Percentiles rank a stretch among this genome's conserved stretches.
Evolutionary conservation across 164 flowering plant genomes (phyloP).

Genomic region (Kingdonia uniflora): DNA sequence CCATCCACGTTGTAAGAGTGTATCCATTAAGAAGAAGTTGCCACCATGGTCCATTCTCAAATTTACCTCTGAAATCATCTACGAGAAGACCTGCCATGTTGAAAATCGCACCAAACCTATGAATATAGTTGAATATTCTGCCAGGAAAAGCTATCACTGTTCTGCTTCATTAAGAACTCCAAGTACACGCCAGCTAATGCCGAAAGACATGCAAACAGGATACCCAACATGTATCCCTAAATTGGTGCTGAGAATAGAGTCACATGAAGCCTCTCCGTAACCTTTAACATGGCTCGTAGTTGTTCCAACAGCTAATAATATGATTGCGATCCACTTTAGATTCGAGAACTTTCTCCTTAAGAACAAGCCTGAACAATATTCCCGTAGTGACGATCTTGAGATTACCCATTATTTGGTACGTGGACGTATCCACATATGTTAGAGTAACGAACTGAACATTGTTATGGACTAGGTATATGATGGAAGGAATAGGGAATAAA

Average conservation of each 20-base stretch:
- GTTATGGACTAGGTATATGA: too few species aligned
- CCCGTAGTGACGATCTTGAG: constrained; percentile 93
- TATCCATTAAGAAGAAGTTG: constrained; percentile 84
- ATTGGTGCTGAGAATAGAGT: constrained; percentile 88
- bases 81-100: constrained; percentile 62
- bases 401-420: constrained; percentile 97
- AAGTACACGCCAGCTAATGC: constrained; percentile 96
- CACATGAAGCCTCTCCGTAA: constrained; percentile 87
- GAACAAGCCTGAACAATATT: constrained; percentile 90
- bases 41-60: constrained; percentile 96
- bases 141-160: constrained; percentile 91
- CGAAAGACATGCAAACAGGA: constrained; percentile 90
- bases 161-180: constrained; percentile 98
- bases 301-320: constrained; percentile 88
- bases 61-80: constrained; percentile 81
- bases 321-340: constrained; percentile 94
- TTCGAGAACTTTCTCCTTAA: constrained; percentile 70
- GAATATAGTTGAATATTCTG: constrained; percentile 88
- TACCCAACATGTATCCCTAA: constrained; percentile 81
- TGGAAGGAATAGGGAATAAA: too few species aligned
- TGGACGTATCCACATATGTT: constrained; percentile 89
- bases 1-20: constrained; percentile 79
- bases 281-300: constrained; percentile 99
- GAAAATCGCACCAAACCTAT: constrained; percentile 87
- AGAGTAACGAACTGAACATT: constrained; percentile 95